Percentiles rank a stretch among this genome's conserved stretches.
Conservation (phyloP, 2,329 filamentous ascomycete genomes). For the Stenocarpella maydis region DNA sequence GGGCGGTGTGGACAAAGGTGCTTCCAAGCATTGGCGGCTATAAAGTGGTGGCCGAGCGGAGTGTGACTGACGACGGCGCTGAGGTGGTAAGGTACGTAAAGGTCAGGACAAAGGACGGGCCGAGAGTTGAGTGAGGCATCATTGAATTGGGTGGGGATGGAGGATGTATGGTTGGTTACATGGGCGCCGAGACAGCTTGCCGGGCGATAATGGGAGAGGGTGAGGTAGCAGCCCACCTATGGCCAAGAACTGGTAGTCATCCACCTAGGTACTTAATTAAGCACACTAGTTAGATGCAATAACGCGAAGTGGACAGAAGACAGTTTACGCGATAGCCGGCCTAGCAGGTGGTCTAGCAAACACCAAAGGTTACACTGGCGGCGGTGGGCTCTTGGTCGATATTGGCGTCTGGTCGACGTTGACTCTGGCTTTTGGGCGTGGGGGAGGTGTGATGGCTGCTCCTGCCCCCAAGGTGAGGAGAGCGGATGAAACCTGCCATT, state of each 20-base stretch:
- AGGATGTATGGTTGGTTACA: too few species aligned
- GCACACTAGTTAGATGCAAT: not conserved
- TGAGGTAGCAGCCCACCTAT: too few species aligned
- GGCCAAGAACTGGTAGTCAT: too few species aligned
- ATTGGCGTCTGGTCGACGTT: not conserved
- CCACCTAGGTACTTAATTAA: too few species aligned
- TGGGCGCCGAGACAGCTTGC: not conserved
- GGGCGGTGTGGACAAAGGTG: conserved; percentile 60
- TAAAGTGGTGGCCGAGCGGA: conserved; percentile 54
- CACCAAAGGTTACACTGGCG: not conserved
- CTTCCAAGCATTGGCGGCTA: conserved; percentile 59
- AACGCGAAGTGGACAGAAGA: not conserved
- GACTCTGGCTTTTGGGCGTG: not conserved
- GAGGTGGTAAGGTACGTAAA: conserved; percentile 54
- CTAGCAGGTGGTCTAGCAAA: too few species aligned
- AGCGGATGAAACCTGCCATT: conserved; percentile 26
- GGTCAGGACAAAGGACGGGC: conserved; percentile 18
- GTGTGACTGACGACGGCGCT: conserved; percentile 48
- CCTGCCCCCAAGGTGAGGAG: not conserved
- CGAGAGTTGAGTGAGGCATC: not conserved
- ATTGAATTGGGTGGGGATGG: too few species aligned
- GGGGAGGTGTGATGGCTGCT: not conserved
- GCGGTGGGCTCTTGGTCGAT: not conserved
- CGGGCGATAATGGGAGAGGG: not conserved
- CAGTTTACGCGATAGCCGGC: not conserved